phyloP scores from a whole-genome alignment of 1,284 basidiomycete genomes.

The Rhizoctonia solani region DNA sequence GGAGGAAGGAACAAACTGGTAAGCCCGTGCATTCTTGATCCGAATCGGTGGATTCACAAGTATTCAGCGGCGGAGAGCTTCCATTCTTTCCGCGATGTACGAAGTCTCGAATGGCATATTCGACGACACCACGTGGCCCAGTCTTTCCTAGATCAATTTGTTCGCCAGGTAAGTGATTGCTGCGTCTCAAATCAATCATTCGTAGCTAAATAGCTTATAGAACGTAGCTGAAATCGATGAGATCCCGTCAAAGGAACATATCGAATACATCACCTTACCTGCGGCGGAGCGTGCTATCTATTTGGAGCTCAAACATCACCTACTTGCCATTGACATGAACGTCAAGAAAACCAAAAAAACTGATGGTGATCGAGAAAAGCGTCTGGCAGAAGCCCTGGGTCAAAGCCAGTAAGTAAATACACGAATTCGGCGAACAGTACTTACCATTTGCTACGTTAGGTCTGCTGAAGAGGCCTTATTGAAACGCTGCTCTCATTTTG shows the following conservation, averaged over 20 bases:
- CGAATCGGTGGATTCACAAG: neutral
- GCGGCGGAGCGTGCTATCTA: conserved; percentile 95
- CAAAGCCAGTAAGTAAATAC: conserved; percentile 72
- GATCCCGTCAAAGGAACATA: conserved; percentile 76
- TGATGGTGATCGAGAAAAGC: conserved; percentile 88
- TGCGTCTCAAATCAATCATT: neutral
- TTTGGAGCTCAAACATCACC: conserved; percentile 92
- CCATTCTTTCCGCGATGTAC: conserved; percentile 95
- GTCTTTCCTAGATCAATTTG: conserved; percentile 79
- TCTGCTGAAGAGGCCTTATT: conserved; percentile 89
- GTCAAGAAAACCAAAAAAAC: conserved; percentile 84
- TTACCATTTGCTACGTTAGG: conserved; percentile 48
- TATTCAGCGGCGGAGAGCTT: conserved; percentile 81
- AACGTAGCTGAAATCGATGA: conserved; percentile 97
- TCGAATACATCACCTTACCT: conserved; percentile 74
- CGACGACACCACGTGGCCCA: conserved; percentile 85
- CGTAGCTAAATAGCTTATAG: conserved; percentile 48
- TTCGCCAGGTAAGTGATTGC: conserved; percentile 70
- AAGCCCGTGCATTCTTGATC: conserved; percentile 40
- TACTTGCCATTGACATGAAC: conserved; percentile 86
- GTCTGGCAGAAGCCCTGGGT: conserved; percentile 83
- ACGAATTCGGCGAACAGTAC: neutral
- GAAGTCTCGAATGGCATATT: conserved; percentile 89
- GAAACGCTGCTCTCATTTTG: conserved; percentile 93
- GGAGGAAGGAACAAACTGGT: conserved; percentile 84